Conservation (phyloP, 495 filamentous ascomycete species). For the Neurospora hispaniola region DNA sequence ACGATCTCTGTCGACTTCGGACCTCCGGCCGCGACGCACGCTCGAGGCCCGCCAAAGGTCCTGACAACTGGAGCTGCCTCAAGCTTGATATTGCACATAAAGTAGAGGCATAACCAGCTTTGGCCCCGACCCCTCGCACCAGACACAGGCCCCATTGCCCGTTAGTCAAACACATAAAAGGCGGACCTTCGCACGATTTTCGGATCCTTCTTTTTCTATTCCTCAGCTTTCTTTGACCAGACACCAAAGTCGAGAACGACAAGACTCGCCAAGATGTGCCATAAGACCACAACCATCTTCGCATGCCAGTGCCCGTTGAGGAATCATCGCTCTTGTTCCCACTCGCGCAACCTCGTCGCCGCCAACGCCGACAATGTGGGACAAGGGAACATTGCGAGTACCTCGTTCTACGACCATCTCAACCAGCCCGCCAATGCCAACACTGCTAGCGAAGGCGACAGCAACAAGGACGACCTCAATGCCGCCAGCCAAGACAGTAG, state of each 20-base stretch:
- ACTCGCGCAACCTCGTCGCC: not conserved
- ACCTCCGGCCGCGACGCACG: not conserved
- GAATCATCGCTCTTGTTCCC: not conserved
- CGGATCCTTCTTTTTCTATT: not conserved
- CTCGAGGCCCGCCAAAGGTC: not conserved
- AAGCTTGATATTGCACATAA: not conserved
- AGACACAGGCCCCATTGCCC: not conserved
- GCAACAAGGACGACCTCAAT: not conserved
- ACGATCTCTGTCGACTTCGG: not conserved
- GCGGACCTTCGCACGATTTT: not conserved
- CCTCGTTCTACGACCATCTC: not conserved
- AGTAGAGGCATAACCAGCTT: not conserved
- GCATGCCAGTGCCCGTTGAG: not conserved
- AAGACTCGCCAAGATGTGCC: not conserved
- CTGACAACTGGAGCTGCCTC: not conserved
- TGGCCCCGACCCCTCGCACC: not conserved
- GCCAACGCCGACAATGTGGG: not conserved
- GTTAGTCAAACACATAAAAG: not conserved
- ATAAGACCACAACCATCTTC: not conserved
- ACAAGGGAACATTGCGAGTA: not conserved
- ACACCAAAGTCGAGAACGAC: not conserved
- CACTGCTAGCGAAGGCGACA: not conserved
- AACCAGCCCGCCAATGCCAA: not conserved
- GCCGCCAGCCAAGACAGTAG: not conserved
- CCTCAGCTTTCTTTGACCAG: not conserved